Base-by-base conservation (phyloP, 2,329 filamentous ascomycete genomes). In the Fusarium ambrosium region DNA sequence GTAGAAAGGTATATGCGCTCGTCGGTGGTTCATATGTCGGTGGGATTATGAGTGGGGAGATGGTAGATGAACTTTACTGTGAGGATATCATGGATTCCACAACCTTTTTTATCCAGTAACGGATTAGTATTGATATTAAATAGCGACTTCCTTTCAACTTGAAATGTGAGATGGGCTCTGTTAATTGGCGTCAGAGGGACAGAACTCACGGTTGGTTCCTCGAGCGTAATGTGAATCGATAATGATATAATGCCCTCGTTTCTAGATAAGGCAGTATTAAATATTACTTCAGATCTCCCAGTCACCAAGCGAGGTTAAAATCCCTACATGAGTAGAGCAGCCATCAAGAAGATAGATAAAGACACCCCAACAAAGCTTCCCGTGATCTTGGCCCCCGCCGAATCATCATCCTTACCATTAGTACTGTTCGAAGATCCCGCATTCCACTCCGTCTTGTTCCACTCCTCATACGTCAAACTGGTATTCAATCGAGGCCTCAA, bases 391-490 rank as follows among this genome's bases (percentile, higher is more conserved):
- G 39, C 39, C 5, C 61, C 62, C 4, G 58, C 24, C 6, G 72
- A 73, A 6, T 61, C 36, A 8, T 41, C 64, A 36, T 34, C 22
- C 7, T 13, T 43, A 11, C 20, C 32, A 7, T 3, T 24, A 0
- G 27, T 18, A 10, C 37, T 20, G 6, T n/a, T 24, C 1, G 36
- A 27, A 14, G 36, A 22, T 16, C 45, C 62, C 4, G 39, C 56
- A 63, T 41, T 62, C 72, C 74, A 77, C 6, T 75, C 64, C 1
- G 64, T 70, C 9, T 63, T 20, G 13, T 80, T 79, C 79, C 79
- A 80, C 59, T 77, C 68, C 13, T 45, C 55, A 63, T 68, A 80
- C 4, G 68, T 73, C 64, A 79, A 43, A 13, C 63, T 67, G 4
- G 73, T 41, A n/a, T 80, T 70, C 29, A 80, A 53, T 22, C 79